Evolutionary conservation across 1,284 basidiomycete genomes (phyloP).

Genomic region (Fomitopsis betulina): DNA sequence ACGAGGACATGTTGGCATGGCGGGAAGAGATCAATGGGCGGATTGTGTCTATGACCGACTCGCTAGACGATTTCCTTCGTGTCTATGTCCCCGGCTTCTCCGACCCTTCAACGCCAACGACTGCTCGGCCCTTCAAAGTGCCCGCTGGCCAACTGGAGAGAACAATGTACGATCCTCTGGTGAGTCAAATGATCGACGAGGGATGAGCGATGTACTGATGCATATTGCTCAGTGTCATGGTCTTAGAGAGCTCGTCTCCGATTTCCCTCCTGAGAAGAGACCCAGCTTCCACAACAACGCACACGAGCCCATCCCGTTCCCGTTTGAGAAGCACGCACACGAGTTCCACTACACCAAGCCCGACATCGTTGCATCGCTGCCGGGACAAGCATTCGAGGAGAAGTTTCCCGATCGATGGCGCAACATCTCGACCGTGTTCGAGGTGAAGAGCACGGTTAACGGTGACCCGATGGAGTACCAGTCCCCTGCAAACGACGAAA

Average conservation of each 20-base stretch:
- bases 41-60: not conserved
- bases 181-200: not conserved
- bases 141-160: not conserved
- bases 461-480: not conserved
- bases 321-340: not conserved
- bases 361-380: not conserved
- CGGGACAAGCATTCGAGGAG: not conserved
- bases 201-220: not conserved
- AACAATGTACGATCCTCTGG: not conserved
- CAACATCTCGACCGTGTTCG: conserved; percentile 2
- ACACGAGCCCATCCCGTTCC: not conserved
- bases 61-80: not conserved
- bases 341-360: not conserved
- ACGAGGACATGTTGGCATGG: not conserved
- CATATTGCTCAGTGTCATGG: not conserved
- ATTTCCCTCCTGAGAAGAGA: not conserved
- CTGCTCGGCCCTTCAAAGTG: not conserved
- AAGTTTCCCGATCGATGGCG: not conserved
- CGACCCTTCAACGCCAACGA: not conserved
- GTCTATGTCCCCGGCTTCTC: not conserved
- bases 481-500: not conserved
- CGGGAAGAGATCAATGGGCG: not conserved
- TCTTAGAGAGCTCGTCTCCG: not conserved
- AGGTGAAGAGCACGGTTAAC: conserved; percentile 3
- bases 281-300: not conserved